phyloP scores from a whole-genome alignment of 805 yeast species.

The Saccharomyces paradoxus region DNA sequence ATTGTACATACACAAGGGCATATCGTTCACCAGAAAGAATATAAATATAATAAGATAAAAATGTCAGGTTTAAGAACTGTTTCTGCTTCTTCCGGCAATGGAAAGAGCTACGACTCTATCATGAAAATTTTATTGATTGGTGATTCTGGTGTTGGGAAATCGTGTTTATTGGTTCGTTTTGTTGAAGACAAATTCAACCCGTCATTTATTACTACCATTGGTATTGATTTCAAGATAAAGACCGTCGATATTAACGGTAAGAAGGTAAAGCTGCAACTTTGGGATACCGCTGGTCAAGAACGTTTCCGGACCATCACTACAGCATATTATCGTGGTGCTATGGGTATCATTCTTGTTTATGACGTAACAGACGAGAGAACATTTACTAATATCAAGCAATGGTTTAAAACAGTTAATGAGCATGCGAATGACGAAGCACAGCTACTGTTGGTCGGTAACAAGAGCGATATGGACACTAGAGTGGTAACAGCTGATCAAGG shows the following conservation, averaged over 20 bases:
- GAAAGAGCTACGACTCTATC: constrained; percentile 62
- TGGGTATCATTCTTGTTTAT: constrained; percentile 77
- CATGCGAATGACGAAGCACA: constrained; percentile 96
- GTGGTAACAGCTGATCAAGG: constrained; percentile 88
- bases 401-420: constrained; percentile 93
- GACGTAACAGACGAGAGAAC: constrained; percentile 87
- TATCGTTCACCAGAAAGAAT: background rate
- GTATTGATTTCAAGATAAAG: constrained; percentile 95
- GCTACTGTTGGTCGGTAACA: constrained; percentile 89
- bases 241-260: constrained; percentile 90
- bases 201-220: constrained; percentile 92
- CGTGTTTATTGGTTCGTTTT: constrained; percentile 84
- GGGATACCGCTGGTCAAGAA: constrained; percentile 99
- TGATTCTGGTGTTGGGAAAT: constrained; percentile 84
- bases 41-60: background rate
- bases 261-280: constrained; percentile 85
- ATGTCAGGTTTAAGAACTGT: constrained; percentile 29
- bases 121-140: constrained; percentile 90
- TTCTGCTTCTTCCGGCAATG: constrained; percentile 22
- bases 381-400: constrained; percentile 83
- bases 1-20: background rate
- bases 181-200: constrained; percentile 97
- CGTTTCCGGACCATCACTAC: constrained; percentile 89
- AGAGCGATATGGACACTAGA: constrained; percentile 84
- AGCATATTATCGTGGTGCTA: constrained; percentile 86